These are phyloP conservation scores for Incumbomyces delicatus DNA, from an alignment of 2,329 filamentous ascomycete species.

Conservation along the genomic window DNA sequence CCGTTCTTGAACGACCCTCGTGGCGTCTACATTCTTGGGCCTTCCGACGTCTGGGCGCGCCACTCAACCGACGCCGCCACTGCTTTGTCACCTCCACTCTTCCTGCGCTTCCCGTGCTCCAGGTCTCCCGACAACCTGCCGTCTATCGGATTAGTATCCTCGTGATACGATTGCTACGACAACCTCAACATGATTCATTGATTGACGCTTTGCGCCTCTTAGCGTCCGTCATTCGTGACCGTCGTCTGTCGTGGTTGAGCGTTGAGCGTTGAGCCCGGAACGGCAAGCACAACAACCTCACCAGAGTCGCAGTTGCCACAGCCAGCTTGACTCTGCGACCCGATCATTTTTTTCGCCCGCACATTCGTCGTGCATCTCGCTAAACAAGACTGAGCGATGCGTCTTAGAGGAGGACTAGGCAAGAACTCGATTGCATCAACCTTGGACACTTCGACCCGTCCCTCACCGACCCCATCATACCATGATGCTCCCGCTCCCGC, in stretches of 20 bases:
- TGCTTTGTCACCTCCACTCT: too few relatives aligned
- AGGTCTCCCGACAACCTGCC: too few relatives aligned
- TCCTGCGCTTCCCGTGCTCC: too few relatives aligned
- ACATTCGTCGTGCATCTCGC: too few relatives aligned
- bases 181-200: background rate
- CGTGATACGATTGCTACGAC: background rate
- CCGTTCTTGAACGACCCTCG: too few relatives aligned
- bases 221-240: background rate
- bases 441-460: constrained; percentile 4
- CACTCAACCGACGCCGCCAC: too few relatives aligned
- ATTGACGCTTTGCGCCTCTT: background rate
- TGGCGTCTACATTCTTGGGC: too few relatives aligned
- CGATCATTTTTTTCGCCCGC: background rate
- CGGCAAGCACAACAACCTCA: background rate
- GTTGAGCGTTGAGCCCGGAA: background rate
- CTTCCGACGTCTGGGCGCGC: too few relatives aligned
- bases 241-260: background rate
- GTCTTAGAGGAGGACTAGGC: background rate
- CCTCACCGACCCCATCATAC: constrained; percentile 2
- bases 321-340: background rate
- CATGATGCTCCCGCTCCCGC: background rate
- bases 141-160: background rate
- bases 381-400: constrained; percentile 1
- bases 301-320: background rate
- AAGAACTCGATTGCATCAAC: background rate